Evolutionary conservation across 2,329 filamentous ascomycete species (phyloP), one percentile per base, ranked within the genome.

Genomic region (Trichoderma sp.): DNA sequence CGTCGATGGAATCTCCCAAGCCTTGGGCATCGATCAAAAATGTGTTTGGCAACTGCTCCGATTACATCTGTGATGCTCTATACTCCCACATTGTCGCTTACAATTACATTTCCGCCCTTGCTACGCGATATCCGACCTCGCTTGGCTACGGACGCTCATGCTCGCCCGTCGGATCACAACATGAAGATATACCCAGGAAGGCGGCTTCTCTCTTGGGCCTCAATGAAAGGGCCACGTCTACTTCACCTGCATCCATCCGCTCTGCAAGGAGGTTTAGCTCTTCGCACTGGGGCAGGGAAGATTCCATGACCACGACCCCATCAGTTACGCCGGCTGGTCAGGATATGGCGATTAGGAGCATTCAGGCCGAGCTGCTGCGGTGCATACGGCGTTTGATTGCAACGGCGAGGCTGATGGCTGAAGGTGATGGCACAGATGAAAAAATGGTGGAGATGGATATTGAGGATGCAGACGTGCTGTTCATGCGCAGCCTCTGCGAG

Each of bases 21-120:
- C 78, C 80, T 2, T 85, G 83, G 83, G 72, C 73, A 4, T 73
- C 81, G 0, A 78, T 89, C 67, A 80, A 82, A 69, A 82, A 81
- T 64, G 81, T 88, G 60, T 88, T 89, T 72, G 81, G 83, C 0
- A 72, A 76, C 3, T 85, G 82, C 25, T 82, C 83, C 2, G 84
- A 86, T 69, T 83, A 84, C 71, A 81, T 87, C 6, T 87, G 86
- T 72, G 85, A 88, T 61, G 84, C 86, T 0, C 75, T 89, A 6
- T 88, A 88, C 72, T 86, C 86, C 0, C 86, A 89, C 71, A 78
- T 88, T 9, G 76, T 88, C 4, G 86, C 84, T 0, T 87, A 86
- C 75, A 88, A 87, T 75, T 88, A 88, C 76, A 78, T 88, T 58
- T 77, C 76, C 9, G 73, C 73, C n/a, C 73, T 79, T 42, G 72